These are phyloP conservation scores for Hansenula lynferdii DNA, from an alignment of 1,139 yeast species.

Conservation along the genomic window DNA sequence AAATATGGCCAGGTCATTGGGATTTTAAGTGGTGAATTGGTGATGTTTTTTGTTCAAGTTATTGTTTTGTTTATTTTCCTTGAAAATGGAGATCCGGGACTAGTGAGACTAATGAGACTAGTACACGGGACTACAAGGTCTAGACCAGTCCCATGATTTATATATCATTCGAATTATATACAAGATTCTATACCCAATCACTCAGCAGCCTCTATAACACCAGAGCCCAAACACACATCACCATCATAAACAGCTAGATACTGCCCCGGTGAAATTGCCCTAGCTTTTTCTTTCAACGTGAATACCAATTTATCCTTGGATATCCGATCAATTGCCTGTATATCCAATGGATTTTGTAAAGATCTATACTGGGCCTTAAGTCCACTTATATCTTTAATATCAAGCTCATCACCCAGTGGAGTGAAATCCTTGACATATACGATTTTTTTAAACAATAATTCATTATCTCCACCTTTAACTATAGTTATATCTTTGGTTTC, in stretches of 20 bases:
- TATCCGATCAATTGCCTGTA: constrained; percentile 15
- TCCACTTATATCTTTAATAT: constrained; percentile 13
- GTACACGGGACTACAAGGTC: neutral
- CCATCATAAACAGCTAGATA: constrained; percentile 67
- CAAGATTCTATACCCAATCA: neutral
- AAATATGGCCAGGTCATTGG: constrained; percentile 14
- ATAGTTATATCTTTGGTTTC: constrained; percentile 71
- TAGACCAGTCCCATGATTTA: neutral
- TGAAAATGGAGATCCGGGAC: neutral
- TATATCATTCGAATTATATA: neutral
- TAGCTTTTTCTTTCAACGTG: constrained; percentile 36
- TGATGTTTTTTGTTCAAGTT: too few relatives aligned
- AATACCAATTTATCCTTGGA: constrained; percentile 28
- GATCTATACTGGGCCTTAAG: constrained; percentile 64
- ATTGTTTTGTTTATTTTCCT: neutral
- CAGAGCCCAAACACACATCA: constrained; percentile 75
- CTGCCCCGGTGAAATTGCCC: constrained; percentile 93
- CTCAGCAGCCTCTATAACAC: constrained; percentile 36
- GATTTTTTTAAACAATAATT: constrained; percentile 44
- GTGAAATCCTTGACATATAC: constrained; percentile 33
- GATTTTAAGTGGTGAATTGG: too few relatives aligned
- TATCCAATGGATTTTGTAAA: constrained; percentile 48
- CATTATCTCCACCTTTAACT: constrained; percentile 67
- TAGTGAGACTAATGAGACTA: neutral
- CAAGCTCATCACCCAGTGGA: constrained; percentile 8